A percentile compares a stretch with the other conserved stretches of the same genome.
These are phyloP conservation scores for Phaeotremella skinneri DNA, from an alignment of 768 basidiomycete genomes.

Conservation along the genomic window DNA sequence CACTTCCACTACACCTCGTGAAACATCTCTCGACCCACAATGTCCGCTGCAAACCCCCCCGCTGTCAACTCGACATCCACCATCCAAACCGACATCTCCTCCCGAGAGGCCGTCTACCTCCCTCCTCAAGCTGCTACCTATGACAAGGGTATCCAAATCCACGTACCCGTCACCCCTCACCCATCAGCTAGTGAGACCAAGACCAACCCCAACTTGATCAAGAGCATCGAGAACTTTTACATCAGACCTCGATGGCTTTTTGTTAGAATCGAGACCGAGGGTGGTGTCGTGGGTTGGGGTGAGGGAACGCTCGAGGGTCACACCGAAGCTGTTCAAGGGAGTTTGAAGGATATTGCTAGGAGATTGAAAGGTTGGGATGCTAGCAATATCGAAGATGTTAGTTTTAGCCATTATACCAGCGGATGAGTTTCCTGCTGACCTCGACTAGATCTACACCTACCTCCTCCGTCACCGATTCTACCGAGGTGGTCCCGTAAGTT, in stretches of 20 bases:
- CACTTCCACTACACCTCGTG: too few relatives aligned
- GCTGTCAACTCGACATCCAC: slow-evolving; percentile 13
- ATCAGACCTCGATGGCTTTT: slow-evolving; percentile 73
- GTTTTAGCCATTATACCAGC: not conserved
- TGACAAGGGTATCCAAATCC: slow-evolving; percentile 36
- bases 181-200: slow-evolving; percentile 17
- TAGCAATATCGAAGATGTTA: slow-evolving; percentile 66
- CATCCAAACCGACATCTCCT: slow-evolving; percentile 31
- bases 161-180: slow-evolving; percentile 20
- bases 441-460: slow-evolving; percentile 54
- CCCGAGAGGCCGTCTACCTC: slow-evolving; percentile 35
- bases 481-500: slow-evolving; percentile 57
- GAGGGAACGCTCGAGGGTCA: slow-evolving; percentile 71
- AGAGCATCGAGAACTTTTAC: slow-evolving; percentile 57
- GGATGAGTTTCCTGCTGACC: not conserved
- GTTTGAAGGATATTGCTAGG: slow-evolving; percentile 61
- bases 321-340: slow-evolving; percentile 71
- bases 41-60: not conserved
- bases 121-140: slow-evolving; percentile 38
- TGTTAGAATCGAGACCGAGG: slow-evolving; percentile 65
- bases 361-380: slow-evolving; percentile 64
- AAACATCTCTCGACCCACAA: too few relatives aligned
- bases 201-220: slow-evolving; percentile 35
- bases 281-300: slow-evolving; percentile 70
- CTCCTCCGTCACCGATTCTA: slow-evolving; percentile 70